phyloP scores from a whole-genome alignment of 2,329 filamentous ascomycete genomes.

The Aureobasidium zeae region DNA sequence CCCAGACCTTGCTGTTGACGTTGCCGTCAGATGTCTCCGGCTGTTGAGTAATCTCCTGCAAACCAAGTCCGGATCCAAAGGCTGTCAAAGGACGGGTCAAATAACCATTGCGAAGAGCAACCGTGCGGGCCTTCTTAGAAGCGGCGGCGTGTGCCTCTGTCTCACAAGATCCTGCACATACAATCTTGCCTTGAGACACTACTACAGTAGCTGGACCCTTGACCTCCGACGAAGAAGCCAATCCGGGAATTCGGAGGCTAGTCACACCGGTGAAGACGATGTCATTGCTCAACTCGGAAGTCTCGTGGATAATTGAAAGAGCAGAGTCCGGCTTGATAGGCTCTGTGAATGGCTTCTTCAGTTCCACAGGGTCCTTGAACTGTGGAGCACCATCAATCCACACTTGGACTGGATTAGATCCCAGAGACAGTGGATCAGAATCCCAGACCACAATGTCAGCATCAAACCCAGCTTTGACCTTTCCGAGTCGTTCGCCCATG shows the following conservation, averaged over 20 bases:
- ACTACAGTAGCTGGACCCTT: slow-evolving; percentile 35
- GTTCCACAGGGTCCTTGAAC: slow-evolving; percentile 42
- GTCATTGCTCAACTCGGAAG: slow-evolving; percentile 25
- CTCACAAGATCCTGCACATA: slow-evolving; percentile 48
- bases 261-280: slow-evolving; percentile 50
- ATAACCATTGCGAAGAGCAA: slow-evolving; percentile 50
- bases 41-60: slow-evolving; percentile 55
- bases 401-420: slow-evolving; percentile 34
- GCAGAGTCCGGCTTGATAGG: slow-evolving; percentile 35
- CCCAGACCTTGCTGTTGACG: slow-evolving; percentile 45
- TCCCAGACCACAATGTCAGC: slow-evolving; percentile 38
- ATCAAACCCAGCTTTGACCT: slow-evolving; percentile 34
- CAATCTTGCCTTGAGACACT: slow-evolving; percentile 44
- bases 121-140: slow-evolving; percentile 28
- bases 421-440: slow-evolving; percentile 33
- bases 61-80: slow-evolving; percentile 51
- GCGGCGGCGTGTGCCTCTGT: slow-evolving; percentile 35
- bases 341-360: slow-evolving; percentile 40
- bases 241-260: slow-evolving; percentile 40
- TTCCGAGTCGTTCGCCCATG: slow-evolving; percentile 33
- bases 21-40: slow-evolving; percentile 37
- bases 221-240: slow-evolving; percentile 21
- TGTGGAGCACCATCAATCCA: slow-evolving; percentile 41
- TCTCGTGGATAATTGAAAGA: slow-evolving; percentile 35
- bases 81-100: slow-evolving; percentile 52